A percentile compares a stretch with the other conserved stretches of the same genome.
Evolutionary conservation across 2,329 filamentous ascomycete species (phyloP).

Genomic region (Pseudogymnoascus sp.): DNA sequence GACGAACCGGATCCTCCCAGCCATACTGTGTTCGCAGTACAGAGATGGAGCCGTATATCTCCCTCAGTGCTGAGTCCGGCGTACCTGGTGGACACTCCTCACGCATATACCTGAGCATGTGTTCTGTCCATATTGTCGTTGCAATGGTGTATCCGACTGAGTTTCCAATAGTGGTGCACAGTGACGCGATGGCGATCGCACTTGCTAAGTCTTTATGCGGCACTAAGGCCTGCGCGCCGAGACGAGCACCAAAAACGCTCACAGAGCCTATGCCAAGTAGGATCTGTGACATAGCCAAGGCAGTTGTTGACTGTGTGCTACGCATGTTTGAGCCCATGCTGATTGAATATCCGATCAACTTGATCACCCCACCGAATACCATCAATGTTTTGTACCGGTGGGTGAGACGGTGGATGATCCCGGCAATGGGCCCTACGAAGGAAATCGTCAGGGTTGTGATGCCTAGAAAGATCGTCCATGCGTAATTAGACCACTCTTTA

Average conservation of each 20-base stretch:
- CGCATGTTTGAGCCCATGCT: constrained; percentile 25
- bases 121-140: constrained; percentile 33
- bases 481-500: constrained; percentile 36
- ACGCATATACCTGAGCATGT: constrained; percentile 31
- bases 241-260: constrained; percentile 35
- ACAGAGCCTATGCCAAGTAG: constrained; percentile 33
- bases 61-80: constrained; percentile 20
- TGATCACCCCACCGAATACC: constrained; percentile 32
- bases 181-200: constrained; percentile 32
- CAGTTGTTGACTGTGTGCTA: constrained; percentile 31
- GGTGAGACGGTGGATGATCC: constrained; percentile 25
- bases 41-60: constrained; percentile 32
- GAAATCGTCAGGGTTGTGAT: constrained; percentile 35
- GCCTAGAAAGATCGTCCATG: constrained; percentile 36
- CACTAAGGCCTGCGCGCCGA: constrained; percentile 36
- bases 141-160: constrained; percentile 34
- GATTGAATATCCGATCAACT: constrained; percentile 33
- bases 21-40: constrained; percentile 28
- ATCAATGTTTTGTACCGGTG: constrained; percentile 38
- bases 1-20: constrained; percentile 30
- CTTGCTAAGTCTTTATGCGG: constrained; percentile 37
- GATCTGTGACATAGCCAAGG: constrained; percentile 31
- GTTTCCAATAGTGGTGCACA: constrained; percentile 35
- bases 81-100: constrained; percentile 26
- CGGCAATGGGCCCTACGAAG: constrained; percentile 29